Percentiles rank a stretch among this genome's conserved stretches.
Evolutionary conservation across 1,284 basidiomycete species (phyloP).

Genomic region (Crucibulum cyathiforme): DNA sequence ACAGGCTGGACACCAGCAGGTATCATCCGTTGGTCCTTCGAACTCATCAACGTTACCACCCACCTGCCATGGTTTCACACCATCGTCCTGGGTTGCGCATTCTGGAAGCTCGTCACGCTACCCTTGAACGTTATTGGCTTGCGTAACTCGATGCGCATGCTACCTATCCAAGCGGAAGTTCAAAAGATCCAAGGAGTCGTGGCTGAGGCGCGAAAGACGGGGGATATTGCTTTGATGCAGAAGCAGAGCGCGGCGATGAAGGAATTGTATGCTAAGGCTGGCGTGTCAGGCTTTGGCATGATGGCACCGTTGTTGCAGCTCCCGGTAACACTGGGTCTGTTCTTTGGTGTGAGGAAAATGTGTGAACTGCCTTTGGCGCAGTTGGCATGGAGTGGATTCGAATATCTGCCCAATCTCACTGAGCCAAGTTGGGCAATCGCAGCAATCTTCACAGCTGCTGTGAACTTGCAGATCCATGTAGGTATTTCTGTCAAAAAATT

Average conservation of each 20-base stretch:
- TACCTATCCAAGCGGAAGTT: conserved; percentile 68
- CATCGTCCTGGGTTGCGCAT: conserved; percentile 75
- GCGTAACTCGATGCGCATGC: conserved; percentile 73
- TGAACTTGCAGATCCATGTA: conserved; percentile 78
- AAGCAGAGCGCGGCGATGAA: conserved; percentile 61
- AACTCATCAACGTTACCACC: conserved; percentile 75
- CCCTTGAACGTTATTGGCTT: conserved; percentile 74
- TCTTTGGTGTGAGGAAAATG: conserved; percentile 83
- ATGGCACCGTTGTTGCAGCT: conserved; percentile 75
- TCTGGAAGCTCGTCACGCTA: conserved; percentile 73
- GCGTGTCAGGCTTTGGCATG: conserved; percentile 64
- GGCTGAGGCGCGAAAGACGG: conserved; percentile 36
- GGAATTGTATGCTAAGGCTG: conserved; percentile 72
- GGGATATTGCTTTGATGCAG: conserved; percentile 64
- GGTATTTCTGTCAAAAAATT: conserved; percentile 31
- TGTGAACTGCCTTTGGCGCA: conserved; percentile 63
- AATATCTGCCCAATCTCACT: conserved; percentile 81
- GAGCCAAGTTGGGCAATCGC: conserved; percentile 88
- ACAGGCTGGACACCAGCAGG: conserved; percentile 67
- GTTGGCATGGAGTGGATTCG: conserved; percentile 79
- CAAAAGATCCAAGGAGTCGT: conserved; percentile 59
- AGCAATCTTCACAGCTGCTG: conserved; percentile 61
- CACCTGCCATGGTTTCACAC: conserved; percentile 88
- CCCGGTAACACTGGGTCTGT: conserved; percentile 84
- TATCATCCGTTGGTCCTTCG: conserved; percentile 69